Evolutionary conservation across 2,329 filamentous ascomycete species (phyloP).

Genomic region (Verticillium nubilum): DNA sequence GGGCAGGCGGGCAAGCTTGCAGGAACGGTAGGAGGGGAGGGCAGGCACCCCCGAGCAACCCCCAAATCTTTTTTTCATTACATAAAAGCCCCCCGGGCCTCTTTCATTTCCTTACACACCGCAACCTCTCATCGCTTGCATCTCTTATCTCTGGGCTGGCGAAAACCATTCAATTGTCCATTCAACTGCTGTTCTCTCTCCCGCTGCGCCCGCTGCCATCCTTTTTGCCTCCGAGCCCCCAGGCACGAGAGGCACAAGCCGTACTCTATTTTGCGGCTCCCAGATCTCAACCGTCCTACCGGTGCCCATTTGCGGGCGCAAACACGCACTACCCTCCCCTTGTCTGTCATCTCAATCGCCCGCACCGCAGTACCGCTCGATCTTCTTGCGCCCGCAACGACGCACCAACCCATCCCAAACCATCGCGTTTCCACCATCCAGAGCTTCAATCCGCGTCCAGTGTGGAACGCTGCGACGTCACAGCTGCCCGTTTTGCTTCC

Average conservation of each 20-base stretch:
- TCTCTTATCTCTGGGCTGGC: constrained; percentile 15
- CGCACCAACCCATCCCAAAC: constrained; percentile 29
- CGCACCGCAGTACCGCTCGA: neutral
- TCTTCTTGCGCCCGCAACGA: constrained; percentile 26
- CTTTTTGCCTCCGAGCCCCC: neutral
- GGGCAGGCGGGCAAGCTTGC: too few relatives aligned
- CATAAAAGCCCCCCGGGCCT: constrained; percentile 14
- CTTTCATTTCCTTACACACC: constrained; percentile 16
- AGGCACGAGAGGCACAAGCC: constrained; percentile 10
- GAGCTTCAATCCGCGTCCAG: constrained; percentile 13
- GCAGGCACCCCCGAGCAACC: neutral
- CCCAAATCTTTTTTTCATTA: constrained; percentile 11
- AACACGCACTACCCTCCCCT: constrained; percentile 17
- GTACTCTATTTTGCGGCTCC: constrained; percentile 15
- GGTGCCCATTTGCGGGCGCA: constrained; percentile 13
- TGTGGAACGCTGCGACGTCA: constrained; percentile 23
- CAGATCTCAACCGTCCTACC: constrained; percentile 23
- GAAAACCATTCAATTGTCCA: constrained; percentile 11
- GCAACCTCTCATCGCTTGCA: constrained; percentile 15
- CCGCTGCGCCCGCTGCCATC: constrained; percentile 12
- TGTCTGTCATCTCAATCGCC: constrained; percentile 15
- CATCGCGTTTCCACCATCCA: constrained; percentile 19
- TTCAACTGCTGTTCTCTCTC: constrained; percentile 7
- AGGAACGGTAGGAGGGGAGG: neutral
- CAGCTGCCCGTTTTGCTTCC: constrained; percentile 25